These are phyloP conservation scores for Dryadomyces quercus-mongolicae DNA, from an alignment of 2,329 filamentous ascomycete species.

Conservation along the genomic window DNA sequence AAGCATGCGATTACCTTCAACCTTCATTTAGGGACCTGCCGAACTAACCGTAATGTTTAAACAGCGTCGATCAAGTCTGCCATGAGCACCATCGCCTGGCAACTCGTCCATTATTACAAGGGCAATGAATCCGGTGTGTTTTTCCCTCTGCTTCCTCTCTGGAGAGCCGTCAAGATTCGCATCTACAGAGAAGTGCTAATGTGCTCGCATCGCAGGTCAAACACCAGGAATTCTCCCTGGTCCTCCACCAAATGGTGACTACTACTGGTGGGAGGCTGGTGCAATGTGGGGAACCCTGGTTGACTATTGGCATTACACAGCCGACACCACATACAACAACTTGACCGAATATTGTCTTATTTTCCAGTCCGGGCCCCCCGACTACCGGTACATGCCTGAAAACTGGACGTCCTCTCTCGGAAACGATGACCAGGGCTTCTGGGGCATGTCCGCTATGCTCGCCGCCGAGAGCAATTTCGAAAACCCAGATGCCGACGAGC, in stretches of 20 bases:
- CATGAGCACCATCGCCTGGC: constrained; percentile 34
- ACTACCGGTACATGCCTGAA: constrained; percentile 44
- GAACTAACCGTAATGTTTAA: background rate
- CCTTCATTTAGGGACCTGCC: background rate
- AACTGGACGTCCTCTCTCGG: constrained; percentile 48
- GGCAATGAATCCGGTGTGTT: constrained; percentile 26
- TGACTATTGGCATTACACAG: constrained; percentile 59
- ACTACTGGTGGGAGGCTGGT: constrained; percentile 66
- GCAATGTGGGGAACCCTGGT: constrained; percentile 57
- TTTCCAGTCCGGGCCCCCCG: constrained; percentile 42
- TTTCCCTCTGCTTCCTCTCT: too few relatives aligned
- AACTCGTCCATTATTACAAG: constrained; percentile 37
- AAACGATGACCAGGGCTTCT: constrained; percentile 60
- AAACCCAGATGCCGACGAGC: constrained; percentile 39
- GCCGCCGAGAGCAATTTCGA: constrained; percentile 55
- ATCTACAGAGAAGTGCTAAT: constrained; percentile 12
- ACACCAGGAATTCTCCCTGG: constrained; percentile 45
- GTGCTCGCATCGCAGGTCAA: constrained; percentile 21
- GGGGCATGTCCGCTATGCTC: constrained; percentile 56
- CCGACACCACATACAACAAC: constrained; percentile 50
- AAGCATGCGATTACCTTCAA: background rate
- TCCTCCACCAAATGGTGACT: constrained; percentile 38
- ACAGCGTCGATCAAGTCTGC: constrained; percentile 33
- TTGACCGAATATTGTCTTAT: constrained; percentile 43
- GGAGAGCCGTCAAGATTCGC: too few relatives aligned